A percentile compares a stretch with the other conserved stretches of the same genome.
These are phyloP conservation scores for Pterocarpus santalinus DNA, from an alignment of 306 rosid species.

Conservation along the genomic window DNA sequence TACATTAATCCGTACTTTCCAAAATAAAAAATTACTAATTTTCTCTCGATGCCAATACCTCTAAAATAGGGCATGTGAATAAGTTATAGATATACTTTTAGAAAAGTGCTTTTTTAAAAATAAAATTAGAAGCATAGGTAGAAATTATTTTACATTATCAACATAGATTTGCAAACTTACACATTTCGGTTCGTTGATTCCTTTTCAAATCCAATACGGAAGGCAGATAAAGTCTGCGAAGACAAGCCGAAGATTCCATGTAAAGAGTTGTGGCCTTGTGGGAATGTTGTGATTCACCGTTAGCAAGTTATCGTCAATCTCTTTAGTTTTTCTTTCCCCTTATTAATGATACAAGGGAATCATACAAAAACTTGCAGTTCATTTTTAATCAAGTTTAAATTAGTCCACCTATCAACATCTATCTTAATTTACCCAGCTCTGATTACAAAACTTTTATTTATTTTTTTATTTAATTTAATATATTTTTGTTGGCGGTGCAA, in stretches of 20 bases:
- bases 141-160: too few relatives aligned
- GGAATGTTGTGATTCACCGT: neutral
- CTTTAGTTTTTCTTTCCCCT: neutral
- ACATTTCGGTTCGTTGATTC: slow-evolving; percentile 12
- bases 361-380: neutral
- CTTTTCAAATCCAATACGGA: slow-evolving; percentile 28
- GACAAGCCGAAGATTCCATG: slow-evolving; percentile 27
- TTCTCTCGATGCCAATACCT: too few relatives aligned
- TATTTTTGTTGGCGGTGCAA: neutral
- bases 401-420: neutral
- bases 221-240: slow-evolving; percentile 22
- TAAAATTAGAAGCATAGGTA: too few relatives aligned
- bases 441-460: neutral
- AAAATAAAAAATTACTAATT: too few relatives aligned
- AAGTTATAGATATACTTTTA: too few relatives aligned
- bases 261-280: neutral
- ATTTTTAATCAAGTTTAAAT: neutral
- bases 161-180: neutral
- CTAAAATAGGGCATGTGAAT: too few relatives aligned
- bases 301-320: neutral
- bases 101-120: too few relatives aligned
- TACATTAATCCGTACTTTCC: too few relatives aligned
- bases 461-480: neutral
- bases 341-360: neutral
- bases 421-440: too few relatives aligned